Conservation (phyloP, 176 grass and related monocot genomes). For the Lolium multiflorum region DNA sequence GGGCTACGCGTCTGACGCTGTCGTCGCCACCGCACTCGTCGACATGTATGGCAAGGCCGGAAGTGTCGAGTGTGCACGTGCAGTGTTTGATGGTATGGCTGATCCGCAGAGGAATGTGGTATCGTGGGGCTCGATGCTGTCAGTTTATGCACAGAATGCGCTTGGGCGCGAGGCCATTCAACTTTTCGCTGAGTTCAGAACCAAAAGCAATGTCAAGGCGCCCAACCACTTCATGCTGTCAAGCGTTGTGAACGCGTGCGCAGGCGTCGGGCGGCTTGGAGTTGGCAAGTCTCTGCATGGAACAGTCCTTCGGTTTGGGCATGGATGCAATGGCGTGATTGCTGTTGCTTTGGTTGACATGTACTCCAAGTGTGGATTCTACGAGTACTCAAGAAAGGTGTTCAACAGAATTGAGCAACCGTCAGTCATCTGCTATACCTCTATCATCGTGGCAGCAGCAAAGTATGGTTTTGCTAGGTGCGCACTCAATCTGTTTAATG, state of each 20-base stretch:
- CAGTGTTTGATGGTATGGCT: constrained; percentile 68
- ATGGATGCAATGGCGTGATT: constrained; percentile 55
- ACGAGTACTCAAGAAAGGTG: constrained; percentile 61
- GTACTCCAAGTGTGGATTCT: constrained; percentile 76
- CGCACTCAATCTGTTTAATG: constrained; percentile 50
- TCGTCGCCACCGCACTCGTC: constrained; percentile 64
- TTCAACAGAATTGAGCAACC: constrained; percentile 61
- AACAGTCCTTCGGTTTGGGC: constrained; percentile 49
- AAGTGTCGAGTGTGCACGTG: constrained; percentile 42
- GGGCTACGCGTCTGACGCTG: constrained; percentile 42
- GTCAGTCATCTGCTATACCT: constrained; percentile 69
- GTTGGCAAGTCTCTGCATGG: constrained; percentile 65
- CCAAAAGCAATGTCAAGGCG: not conserved
- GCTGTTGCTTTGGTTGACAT: constrained; percentile 65
- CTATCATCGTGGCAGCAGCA: constrained; percentile 71
- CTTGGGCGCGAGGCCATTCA: constrained; percentile 56
- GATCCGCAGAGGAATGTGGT: constrained; percentile 46
- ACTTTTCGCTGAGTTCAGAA: constrained; percentile 57
- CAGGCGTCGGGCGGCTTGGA: constrained; percentile 48
- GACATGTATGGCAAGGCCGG: constrained; percentile 88
- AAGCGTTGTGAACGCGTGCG: constrained; percentile 66
- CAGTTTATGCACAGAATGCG: constrained; percentile 70
- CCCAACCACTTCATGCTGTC: constrained; percentile 88
- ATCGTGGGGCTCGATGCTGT: constrained; percentile 79
- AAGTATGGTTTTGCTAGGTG: constrained; percentile 61